Conservation (phyloP, 768 basidiomycete genomes). For the Astraeus odoratus region DNA sequence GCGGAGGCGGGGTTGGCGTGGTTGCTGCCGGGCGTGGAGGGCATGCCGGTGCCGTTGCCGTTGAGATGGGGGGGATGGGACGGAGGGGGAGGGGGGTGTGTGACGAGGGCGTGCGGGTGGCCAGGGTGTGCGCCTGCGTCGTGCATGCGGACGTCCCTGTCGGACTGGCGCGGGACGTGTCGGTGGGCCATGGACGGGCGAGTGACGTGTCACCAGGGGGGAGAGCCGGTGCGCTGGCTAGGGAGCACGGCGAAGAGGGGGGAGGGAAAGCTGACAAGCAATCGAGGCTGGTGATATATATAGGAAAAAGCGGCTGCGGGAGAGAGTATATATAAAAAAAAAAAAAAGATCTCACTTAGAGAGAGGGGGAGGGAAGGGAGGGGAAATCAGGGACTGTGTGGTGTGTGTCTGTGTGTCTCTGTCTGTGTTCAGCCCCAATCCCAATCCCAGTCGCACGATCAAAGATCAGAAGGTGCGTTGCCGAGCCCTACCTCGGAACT, state of each 20-base stretch:
- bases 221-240: no score
- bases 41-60: constrained; percentile 37
- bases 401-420: background rate
- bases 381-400: constrained; percentile 36
- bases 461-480: no score
- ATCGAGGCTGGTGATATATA: constrained; percentile 49
- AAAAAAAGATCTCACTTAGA: no score
- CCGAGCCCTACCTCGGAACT: constrained; percentile 13
- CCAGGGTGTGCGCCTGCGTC: constrained; percentile 41
- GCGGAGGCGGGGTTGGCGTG: constrained; percentile 30
- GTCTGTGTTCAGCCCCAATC: constrained; percentile 6
- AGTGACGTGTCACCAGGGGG: constrained; percentile 21
- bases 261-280: constrained; percentile 40
- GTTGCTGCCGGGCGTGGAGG: constrained; percentile 36
- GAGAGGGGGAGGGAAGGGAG: no score
- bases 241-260: constrained; percentile 36
- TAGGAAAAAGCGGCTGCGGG: constrained; percentile 38
- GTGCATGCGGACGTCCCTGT: constrained; percentile 59
- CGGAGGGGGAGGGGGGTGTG: constrained; percentile 27
- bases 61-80: constrained; percentile 48
- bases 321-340: no score
- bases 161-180: constrained; percentile 52
- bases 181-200: constrained; percentile 48
- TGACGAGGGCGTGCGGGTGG: constrained; percentile 29
- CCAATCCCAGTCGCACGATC: no score